Evolutionary conservation across 2,329 filamentous ascomycete genomes (phyloP).

Genomic region (Aaosphaeria arxii): DNA sequence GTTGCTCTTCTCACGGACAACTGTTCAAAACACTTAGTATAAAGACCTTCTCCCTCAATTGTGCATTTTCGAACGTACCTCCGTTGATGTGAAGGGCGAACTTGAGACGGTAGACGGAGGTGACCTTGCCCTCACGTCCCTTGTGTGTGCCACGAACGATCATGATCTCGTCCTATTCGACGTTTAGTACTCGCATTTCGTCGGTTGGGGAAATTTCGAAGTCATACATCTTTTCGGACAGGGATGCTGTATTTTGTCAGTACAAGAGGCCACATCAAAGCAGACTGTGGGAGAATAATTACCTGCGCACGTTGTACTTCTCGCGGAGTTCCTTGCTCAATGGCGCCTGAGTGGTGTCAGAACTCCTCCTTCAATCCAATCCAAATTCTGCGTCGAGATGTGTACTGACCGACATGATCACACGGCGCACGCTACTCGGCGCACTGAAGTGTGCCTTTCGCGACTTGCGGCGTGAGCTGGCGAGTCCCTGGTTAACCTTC

Average conservation of each 20-base stretch:
- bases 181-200: slow-evolving; percentile 22
- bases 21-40: slow-evolving; percentile 35
- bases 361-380: too few relatives aligned
- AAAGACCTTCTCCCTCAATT: neutral
- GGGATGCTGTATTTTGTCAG: slow-evolving; percentile 60
- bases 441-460: slow-evolving; percentile 98
- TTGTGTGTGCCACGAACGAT: slow-evolving; percentile 93
- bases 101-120: slow-evolving; percentile 76
- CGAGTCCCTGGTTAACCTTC: slow-evolving; percentile 62
- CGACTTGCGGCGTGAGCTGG: slow-evolving; percentile 95
- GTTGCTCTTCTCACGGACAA: slow-evolving; percentile 95
- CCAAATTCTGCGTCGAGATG: slow-evolving; percentile 21
- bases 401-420: slow-evolving; percentile 81
- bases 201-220: neutral
- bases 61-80: slow-evolving; percentile 23
- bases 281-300: slow-evolving; percentile 52
- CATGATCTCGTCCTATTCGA: slow-evolving; percentile 68
- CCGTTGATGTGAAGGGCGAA: slow-evolving; percentile 97
- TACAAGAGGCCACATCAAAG: neutral
- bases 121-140: slow-evolving; percentile 98
- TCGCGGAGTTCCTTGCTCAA: slow-evolving; percentile 81
- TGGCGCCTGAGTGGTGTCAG: slow-evolving; percentile 27
- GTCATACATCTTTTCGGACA: slow-evolving; percentile 77
- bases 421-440: slow-evolving; percentile 88
- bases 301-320: slow-evolving; percentile 97